Conservation (phyloP, 495 filamentous ascomycete species). For the Talaromyces trachyspermus region DNA sequence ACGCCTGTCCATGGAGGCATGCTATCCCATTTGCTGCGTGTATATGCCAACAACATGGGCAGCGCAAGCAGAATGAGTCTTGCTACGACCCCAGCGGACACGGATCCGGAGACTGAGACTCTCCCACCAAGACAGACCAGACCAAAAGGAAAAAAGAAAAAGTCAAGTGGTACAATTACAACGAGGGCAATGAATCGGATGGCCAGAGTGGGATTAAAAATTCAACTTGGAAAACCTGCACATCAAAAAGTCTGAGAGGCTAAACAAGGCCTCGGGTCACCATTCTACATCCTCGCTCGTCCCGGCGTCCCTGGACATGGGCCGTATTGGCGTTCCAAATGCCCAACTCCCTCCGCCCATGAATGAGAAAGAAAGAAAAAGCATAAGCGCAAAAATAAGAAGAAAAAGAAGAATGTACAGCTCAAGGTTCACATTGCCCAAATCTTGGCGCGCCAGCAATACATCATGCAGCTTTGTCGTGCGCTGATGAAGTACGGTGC, state of each 20-base stretch:
- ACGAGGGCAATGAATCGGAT: background rate
- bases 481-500: slow-evolving; percentile 76
- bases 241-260: background rate
- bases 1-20: slow-evolving; percentile 20
- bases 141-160: slow-evolving; percentile 19
- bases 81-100: slow-evolving; percentile 13
- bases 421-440: slow-evolving; percentile 68
- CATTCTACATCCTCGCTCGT: slow-evolving; percentile 22
- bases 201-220: background rate
- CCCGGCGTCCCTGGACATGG: slow-evolving; percentile 9
- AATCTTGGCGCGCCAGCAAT: slow-evolving; percentile 69
- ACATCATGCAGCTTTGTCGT: slow-evolving; percentile 75
- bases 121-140: slow-evolving; percentile 9
- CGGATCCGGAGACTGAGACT: slow-evolving; percentile 14
- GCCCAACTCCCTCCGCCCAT: slow-evolving; percentile 22
- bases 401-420: slow-evolving; percentile 13
- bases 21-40: slow-evolving; percentile 21
- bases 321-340: slow-evolving; percentile 19
- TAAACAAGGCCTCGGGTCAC: slow-evolving; percentile 15
- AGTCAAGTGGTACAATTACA: slow-evolving; percentile 29
- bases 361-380: slow-evolving; percentile 21
- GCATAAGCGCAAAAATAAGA: slow-evolving; percentile 14
- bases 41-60: slow-evolving; percentile 21
- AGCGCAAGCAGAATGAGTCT: slow-evolving; percentile 19
- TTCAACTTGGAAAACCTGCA: background rate